These are phyloP conservation scores for Suillus sp. DNA, from an alignment of 768 basidiomycete genomes.

Conservation along the genomic window DNA sequence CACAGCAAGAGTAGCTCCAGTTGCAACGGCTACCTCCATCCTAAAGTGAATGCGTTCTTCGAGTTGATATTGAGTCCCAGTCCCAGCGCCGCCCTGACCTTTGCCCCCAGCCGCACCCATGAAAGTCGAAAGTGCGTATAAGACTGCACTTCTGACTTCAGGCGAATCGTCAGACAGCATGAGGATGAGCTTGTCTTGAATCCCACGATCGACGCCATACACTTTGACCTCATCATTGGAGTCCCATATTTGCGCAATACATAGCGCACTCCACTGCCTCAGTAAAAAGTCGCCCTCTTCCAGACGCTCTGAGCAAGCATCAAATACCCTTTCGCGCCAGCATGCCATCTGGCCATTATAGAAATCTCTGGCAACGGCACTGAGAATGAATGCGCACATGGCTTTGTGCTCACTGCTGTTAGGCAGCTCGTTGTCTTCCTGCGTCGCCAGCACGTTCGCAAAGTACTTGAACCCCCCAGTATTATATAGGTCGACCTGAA, in stretches of 20 bases:
- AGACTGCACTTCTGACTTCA: conserved; percentile 88
- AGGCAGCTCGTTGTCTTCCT: conserved; percentile 74
- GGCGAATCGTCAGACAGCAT: conserved; percentile 86
- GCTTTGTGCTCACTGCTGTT: conserved; percentile 95
- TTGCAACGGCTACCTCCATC: conserved; percentile 91
- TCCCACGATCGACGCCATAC: conserved; percentile 73
- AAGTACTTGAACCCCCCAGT: conserved; percentile 85
- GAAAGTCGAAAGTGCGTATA: conserved; percentile 92
- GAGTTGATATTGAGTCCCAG: conserved; percentile 74
- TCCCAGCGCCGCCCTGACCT: conserved; percentile 83
- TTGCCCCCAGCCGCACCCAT: conserved; percentile 85
- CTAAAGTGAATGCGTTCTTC: conserved; percentile 81
- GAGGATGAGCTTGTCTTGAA: conserved; percentile 79
- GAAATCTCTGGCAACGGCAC: conserved; percentile 87
- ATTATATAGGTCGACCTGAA: conserved; percentile 87
- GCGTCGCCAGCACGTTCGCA: conserved; percentile 69
- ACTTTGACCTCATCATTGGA: conserved; percentile 88
- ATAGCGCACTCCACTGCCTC: conserved; percentile 91
- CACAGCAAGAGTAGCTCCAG: conserved; percentile 83
- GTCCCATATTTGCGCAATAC: conserved; percentile 96
- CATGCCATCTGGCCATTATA: conserved; percentile 87
- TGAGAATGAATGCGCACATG: conserved; percentile 97
- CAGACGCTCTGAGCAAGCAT: conserved; percentile 81
- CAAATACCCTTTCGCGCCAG: conserved; percentile 78
- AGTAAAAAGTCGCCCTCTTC: conserved; percentile 91